These are phyloP conservation scores for Rhodamnia argentea DNA, from an alignment of 345 rosid genomes.

Conservation along the genomic window DNA sequence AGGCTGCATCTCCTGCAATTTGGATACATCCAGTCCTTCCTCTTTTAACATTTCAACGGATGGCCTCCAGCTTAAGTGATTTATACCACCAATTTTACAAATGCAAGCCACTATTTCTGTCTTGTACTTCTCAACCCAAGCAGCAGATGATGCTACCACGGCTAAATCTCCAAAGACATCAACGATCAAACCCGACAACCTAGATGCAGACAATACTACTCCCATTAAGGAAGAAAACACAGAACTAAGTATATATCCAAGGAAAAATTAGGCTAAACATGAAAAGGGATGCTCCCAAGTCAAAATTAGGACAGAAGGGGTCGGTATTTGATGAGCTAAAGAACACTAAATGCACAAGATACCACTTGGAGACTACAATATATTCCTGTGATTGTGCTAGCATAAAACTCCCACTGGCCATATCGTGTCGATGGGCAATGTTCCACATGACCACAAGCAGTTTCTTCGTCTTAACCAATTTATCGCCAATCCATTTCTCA, in stretches of 20 bases:
- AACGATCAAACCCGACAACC: conserved; percentile 80
- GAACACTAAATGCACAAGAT: neutral
- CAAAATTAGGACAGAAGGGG: neutral
- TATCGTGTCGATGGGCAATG: neutral
- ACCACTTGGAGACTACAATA: neutral
- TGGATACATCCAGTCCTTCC: conserved; percentile 62
- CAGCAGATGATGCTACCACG: conserved; percentile 93
- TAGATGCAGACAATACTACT: neutral
- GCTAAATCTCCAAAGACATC: conserved; percentile 89
- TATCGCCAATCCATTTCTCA: neutral
- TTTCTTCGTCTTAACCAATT: neutral
- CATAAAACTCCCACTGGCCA: neutral
- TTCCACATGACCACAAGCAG: neutral
- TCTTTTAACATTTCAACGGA: conserved; percentile 82
- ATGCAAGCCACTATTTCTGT: conserved; percentile 47
- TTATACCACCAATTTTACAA: conserved; percentile 39
- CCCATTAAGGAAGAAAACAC: neutral
- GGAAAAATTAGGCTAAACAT: neutral
- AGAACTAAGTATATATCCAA: neutral
- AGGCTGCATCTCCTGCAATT: conserved; percentile 26
- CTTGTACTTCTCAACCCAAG: conserved; percentile 91
- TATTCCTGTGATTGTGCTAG: neutral
- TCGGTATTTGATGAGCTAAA: neutral
- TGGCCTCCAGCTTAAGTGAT: conserved; percentile 79
- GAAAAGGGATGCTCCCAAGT: neutral